Conservation (phyloP, 73 alveolate species). For the Paramecium primaurelia region DNA sequence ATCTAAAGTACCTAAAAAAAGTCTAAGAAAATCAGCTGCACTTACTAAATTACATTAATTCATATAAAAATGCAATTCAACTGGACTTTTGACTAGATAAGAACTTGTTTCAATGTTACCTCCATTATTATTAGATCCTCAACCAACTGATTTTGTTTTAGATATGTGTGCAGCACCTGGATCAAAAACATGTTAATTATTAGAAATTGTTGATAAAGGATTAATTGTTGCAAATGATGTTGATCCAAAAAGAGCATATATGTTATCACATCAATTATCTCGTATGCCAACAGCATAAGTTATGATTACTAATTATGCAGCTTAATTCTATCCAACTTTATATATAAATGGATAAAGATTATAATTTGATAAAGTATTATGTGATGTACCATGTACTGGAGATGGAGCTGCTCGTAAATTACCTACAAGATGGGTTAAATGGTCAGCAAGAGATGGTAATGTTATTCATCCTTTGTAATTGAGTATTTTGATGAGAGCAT, state of each 20-base stretch:
- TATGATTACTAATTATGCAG: conserved; percentile 90
- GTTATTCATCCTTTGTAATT: conserved; percentile 92
- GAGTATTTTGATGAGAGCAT: conserved; percentile 86
- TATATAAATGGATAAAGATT: conserved; percentile 50
- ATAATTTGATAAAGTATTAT: conserved; percentile 90
- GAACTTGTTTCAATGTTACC: conserved; percentile 98
- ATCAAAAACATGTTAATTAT: conserved; percentile 93
- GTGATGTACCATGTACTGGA: conserved; percentile 99
- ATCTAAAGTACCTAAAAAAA: conserved; percentile 77
- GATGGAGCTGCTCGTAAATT: conserved; percentile 99
- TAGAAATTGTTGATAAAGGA: conserved; percentile 89
- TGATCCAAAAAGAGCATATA: conserved; percentile 89
- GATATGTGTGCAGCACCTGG: conserved; percentile 99
- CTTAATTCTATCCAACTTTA: conserved; percentile 87
- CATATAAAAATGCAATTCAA: conserved; percentile 80
- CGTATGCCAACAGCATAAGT: conserved; percentile 87
- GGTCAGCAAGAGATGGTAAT: conserved; percentile 92
- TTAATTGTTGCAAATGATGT: conserved; percentile 95
- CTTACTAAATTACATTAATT: conserved; percentile 83
- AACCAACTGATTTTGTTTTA: conserved; percentile 67
- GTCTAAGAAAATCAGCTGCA: conserved; percentile 80
- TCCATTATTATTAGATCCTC: conserved; percentile 87
- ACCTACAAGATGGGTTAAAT: conserved; percentile 95
- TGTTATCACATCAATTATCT: conserved; percentile 93
- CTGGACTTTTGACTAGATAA: conserved; percentile 93